Conservation (phyloP, 2,329 filamentous ascomycete species). For the Venturia aucupariae region DNA sequence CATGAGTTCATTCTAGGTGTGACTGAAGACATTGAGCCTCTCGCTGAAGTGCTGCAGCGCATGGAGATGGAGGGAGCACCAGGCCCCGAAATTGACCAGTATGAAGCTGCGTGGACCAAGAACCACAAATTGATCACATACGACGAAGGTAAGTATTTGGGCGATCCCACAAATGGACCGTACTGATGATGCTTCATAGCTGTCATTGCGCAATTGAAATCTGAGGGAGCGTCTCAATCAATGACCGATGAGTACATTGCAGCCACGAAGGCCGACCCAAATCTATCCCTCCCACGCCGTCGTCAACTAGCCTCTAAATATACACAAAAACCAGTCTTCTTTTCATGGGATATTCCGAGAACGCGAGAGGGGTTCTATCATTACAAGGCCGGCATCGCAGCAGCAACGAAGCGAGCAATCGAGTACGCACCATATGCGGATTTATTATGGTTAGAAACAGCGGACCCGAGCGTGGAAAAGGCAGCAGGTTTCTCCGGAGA, state of each 20-base stretch:
- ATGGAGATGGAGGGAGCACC: constrained; percentile 78
- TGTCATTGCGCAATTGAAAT: constrained; percentile 62
- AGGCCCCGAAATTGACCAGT: constrained; percentile 73
- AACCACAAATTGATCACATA: constrained; percentile 77
- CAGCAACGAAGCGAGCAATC: constrained; percentile 86
- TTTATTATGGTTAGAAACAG: constrained; percentile 94
- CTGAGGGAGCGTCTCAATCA: constrained; percentile 54
- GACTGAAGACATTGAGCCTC: constrained; percentile 64
- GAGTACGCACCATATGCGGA: constrained; percentile 89
- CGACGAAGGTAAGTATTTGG: constrained; percentile 51
- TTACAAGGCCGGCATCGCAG: constrained; percentile 71
- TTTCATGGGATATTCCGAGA: constrained; percentile 84
- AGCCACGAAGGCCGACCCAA: constrained; percentile 52
- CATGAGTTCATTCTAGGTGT: constrained; percentile 95
- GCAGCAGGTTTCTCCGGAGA: constrained; percentile 65
- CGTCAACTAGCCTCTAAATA: constrained; percentile 61
- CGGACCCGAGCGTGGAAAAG: constrained; percentile 72
- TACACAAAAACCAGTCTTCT: constrained; percentile 61
- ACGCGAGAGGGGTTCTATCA: constrained; percentile 94
- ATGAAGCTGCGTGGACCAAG: constrained; percentile 83
- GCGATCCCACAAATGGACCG: background rate
- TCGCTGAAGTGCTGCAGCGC: constrained; percentile 78
- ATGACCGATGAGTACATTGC: constrained; percentile 59
- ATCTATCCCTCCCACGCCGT: constrained; percentile 70
- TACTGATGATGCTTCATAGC: constrained; percentile 35